Evolutionary conservation across 352 stramenopile genomes (phyloP), one percentile per base, ranked within the genome.

Genomic region (Phytophthora citrophthora): DNA sequence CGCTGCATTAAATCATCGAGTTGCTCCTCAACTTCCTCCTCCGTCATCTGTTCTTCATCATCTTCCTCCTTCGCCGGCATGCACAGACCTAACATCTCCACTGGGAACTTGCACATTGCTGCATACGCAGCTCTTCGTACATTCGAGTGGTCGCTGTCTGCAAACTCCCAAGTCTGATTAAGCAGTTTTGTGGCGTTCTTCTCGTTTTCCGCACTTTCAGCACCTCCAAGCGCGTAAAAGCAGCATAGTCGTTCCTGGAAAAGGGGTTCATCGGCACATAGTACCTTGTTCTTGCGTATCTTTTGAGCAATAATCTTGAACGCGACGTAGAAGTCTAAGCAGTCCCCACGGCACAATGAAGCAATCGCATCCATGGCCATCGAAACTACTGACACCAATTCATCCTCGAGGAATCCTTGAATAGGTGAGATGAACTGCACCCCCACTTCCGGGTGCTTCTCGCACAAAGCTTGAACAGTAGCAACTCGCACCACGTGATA

Each of bases 291-390:
- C 58, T 93, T 92, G 27, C 74, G 76, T 48, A 89, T 66, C 55
- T 92, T 94, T 32, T 77, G 62, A 3, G 77, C 36, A 26, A 94
- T 76, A 31, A 89, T 91, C 73, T 93, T 94, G 62, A 90, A 81
- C 7, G 73, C 81, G 0, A 86, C 80, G 50, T 86, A 88, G 45
- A 90, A 90, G 63, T 94, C 86, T 45, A 94, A 68, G 32, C 81
- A 90, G 47, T 93, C 84, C 9, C 58, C 76, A 15, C 57, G 47
- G 59, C 84, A 92, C 27, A 94, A 61, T 15, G 73, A 53, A 8
- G 71, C 66, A 34, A 93, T 83, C 4, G 82, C 86, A 31, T 85
- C 72, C 26, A 94, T 64, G 0, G 84, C 84, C 81, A 93, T 89
- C 6, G 73, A 66, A 20, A 76, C 84, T 9, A 92, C 70, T 0